phyloP scores from a whole-genome alignment of 495 filamentous ascomycete genomes.

The Annulohypoxylon maeteangense region DNA sequence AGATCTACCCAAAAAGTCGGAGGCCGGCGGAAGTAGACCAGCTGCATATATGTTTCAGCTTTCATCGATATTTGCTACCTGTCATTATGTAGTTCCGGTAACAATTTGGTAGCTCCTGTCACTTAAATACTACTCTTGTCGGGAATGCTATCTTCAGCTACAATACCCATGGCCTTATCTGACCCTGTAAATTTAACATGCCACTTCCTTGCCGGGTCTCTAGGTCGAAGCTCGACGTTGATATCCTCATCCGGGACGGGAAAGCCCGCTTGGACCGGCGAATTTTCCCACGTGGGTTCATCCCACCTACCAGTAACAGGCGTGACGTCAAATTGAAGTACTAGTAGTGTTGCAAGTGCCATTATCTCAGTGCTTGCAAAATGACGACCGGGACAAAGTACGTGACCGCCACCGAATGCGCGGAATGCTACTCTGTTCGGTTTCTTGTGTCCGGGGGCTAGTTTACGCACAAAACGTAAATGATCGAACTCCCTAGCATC shows the following conservation, averaged over 20 bases:
- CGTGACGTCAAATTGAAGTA: conserved; percentile 54
- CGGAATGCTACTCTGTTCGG: conserved; percentile 48
- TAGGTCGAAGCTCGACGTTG: conserved; percentile 31
- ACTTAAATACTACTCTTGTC: too few species aligned
- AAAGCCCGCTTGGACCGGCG: conserved; percentile 32
- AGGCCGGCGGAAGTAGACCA: too few species aligned
- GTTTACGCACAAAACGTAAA: conserved; percentile 41
- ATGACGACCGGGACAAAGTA: conserved; percentile 50
- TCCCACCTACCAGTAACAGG: conserved; percentile 37
- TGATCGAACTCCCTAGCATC: conserved; percentile 45
- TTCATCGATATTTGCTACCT: too few species aligned
- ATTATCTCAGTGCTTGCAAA: conserved; percentile 52
- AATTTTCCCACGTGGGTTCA: conserved; percentile 39
- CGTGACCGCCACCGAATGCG: conserved; percentile 47
- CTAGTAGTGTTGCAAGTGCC: conserved; percentile 50
- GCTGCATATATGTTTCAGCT: too few species aligned
- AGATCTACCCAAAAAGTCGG: too few species aligned
- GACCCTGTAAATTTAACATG: conserved; percentile 23
- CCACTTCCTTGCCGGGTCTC: conserved; percentile 27
- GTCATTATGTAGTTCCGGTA: too few species aligned
- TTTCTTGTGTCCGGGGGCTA: conserved; percentile 28
- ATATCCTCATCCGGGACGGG: conserved; percentile 42
- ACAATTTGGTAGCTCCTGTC: too few species aligned
- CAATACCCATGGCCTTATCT: conserved; percentile 24
- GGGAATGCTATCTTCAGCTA: conserved; percentile 33